phyloP scores from a whole-genome alignment of 176 grass and related monocot species.

The Ampelocalamus luodianensis region DNA sequence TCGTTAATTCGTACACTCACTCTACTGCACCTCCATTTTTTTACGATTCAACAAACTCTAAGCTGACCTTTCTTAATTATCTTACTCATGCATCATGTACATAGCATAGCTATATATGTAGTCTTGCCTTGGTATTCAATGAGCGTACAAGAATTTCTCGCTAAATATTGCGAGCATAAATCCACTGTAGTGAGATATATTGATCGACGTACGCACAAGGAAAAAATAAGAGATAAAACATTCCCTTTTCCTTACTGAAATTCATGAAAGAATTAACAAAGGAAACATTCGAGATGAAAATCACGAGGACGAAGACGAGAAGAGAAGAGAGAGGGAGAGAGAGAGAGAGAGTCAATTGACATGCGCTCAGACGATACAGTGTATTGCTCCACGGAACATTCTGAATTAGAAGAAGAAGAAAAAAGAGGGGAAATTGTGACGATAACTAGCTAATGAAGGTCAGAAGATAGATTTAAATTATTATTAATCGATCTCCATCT shows the following conservation, averaged over 20 bases:
- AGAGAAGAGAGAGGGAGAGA: neutral
- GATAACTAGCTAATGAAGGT: neutral
- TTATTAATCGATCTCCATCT: neutral
- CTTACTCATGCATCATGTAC: slow-evolving; percentile 10
- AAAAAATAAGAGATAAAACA: neutral
- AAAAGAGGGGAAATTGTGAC: neutral
- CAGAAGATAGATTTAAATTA: neutral
- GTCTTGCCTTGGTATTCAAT: neutral
- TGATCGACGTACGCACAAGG: neutral
- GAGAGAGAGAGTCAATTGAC: too few species aligned
- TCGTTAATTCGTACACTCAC: neutral
- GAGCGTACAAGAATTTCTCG: neutral
- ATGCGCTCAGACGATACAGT: neutral
- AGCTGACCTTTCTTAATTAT: slow-evolving; percentile 4
- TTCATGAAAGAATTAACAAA: neutral
- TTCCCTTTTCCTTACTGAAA: neutral
- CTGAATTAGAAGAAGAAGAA: neutral
- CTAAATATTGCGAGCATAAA: neutral
- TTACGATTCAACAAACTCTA: neutral
- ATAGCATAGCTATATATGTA: neutral
- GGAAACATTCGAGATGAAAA: neutral
- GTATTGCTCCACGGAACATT: neutral
- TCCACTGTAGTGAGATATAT: neutral
- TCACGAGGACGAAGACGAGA: neutral
- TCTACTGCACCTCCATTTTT: neutral